phyloP scores from a whole-genome alignment of 345 rosid species.

The Erucastrum elatum region DNA sequence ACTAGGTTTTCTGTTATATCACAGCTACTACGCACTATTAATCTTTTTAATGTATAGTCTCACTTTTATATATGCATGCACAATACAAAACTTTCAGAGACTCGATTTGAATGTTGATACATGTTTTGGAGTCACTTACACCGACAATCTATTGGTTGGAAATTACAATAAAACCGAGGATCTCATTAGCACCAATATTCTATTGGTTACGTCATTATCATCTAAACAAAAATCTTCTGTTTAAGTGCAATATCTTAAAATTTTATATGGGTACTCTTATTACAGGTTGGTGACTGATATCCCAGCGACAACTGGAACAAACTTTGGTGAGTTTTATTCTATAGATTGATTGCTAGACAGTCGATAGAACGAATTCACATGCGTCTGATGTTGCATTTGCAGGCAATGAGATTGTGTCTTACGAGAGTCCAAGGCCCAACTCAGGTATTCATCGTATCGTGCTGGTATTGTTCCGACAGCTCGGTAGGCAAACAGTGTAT shows the following conservation, averaged over 20 bases:
- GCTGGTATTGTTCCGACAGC: conserved; percentile 68
- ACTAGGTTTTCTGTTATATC: conserved; percentile 14
- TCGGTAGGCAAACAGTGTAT: conserved; percentile 81
- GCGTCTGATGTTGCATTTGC: not conserved
- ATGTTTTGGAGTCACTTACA: not conserved
- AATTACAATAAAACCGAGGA: not conserved
- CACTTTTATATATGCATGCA: not conserved
- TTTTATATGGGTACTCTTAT: not conserved
- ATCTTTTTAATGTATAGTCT: not conserved
- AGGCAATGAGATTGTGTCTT: conserved; percentile 79
- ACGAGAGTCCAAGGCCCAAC: conserved; percentile 77
- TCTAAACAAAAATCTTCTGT: not conserved
- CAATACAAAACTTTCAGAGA: not conserved
- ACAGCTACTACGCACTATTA: conserved; percentile 5
- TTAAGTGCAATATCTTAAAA: not conserved
- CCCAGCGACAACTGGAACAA: conserved; percentile 43
- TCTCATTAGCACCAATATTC: not conserved
- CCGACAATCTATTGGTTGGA: not conserved
- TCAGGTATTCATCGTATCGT: conserved; percentile 77
- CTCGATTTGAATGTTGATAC: not conserved
- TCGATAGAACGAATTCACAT: not conserved
- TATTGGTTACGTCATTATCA: not conserved
- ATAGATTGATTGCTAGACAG: not conserved
- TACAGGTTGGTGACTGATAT: conserved; percentile 46
- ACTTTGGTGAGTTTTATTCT: conserved; percentile 36